Conservation (phyloP, 805 yeast species). For the Blastobotrys attinorum region DNA sequence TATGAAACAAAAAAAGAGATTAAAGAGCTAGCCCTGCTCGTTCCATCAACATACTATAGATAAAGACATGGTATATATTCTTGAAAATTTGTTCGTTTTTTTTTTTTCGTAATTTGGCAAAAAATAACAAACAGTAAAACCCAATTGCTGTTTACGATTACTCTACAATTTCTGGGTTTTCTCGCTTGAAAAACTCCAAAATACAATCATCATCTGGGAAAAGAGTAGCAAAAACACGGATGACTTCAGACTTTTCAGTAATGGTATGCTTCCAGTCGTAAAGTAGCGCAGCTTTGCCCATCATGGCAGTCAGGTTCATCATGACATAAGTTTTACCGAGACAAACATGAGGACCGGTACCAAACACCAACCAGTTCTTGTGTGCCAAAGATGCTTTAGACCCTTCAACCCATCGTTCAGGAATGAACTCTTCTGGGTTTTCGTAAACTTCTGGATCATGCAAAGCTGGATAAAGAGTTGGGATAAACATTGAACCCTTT, state of each 20-base stretch:
- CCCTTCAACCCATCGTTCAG: slow-evolving; percentile 87
- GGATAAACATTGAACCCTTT: slow-evolving; percentile 95
- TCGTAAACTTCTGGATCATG: slow-evolving; percentile 97
- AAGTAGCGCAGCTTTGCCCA: slow-evolving; percentile 82
- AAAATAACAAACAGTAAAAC: too few relatives aligned
- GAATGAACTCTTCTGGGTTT: slow-evolving; percentile 87
- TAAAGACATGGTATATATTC: too few relatives aligned
- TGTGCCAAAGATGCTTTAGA: slow-evolving; percentile 66
- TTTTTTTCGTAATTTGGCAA: too few relatives aligned
- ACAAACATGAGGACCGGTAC: slow-evolving; percentile 95
- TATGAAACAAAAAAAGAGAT: too few relatives aligned
- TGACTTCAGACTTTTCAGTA: slow-evolving; percentile 81
- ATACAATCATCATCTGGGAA: slow-evolving; percentile 95
- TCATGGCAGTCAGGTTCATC: slow-evolving; percentile 79
- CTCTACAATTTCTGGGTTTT: too few relatives aligned
- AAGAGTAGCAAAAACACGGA: slow-evolving; percentile 94
- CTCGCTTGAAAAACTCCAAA: slow-evolving; percentile 44
- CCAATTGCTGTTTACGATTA: too few relatives aligned
- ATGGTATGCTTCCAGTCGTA: slow-evolving; percentile 76
- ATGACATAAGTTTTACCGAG: slow-evolving; percentile 90
- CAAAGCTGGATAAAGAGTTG: slow-evolving; percentile 89
- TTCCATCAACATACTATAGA: too few relatives aligned
- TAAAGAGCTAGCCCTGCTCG: too few relatives aligned
- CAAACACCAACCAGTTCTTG: slow-evolving; percentile 94
- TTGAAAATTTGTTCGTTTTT: too few relatives aligned